Base-by-base conservation (phyloP, 257 asterid species). In the Phtheirospermum japonicum region DNA sequence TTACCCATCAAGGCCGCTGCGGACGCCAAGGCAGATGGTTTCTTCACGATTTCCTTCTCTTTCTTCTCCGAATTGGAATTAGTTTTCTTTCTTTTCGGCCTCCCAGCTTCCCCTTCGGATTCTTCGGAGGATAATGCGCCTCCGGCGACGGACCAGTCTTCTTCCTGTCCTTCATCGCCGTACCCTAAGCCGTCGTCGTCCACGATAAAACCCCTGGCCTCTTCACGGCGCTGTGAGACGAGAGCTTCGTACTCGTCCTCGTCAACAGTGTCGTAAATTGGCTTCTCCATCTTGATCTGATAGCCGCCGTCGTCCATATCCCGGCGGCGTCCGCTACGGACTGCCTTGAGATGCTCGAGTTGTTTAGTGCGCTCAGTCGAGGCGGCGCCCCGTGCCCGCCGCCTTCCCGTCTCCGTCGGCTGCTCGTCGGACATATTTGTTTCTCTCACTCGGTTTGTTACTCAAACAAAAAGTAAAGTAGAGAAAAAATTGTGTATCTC, bases 131-230 rank as follows among this genome's bases (percentile, higher is more conserved):
- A 89, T 2, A 70, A 28, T 4, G 81, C 52, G 13, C 53, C 81
- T 0, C 84, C 96, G 6, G 97, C 80, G 6, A 75, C 65, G 9
- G 94, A 77, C 99, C 97, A 92, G 52, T 92, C 99, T 59, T 85
- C 99, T 42, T 92, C 99, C 79, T 92, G 94, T 20, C 97, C 99
- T 75, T 86, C 95, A 28, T 92, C 97, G 13, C 91, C 94, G 70
- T 92, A 89, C 37, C 99, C 97, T 60, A 86, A 69, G 10, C 99
- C 97, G 53, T 89, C 43, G 67, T 92, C 99, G 31, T 92, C 99
- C 13, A 92, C 83, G 13, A 92, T 92, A 72, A 89, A 89, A 46
- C 83, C 91, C 67, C 74, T 73, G 51, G 53, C 77, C 43, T 81
- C 96, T 62, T 85, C 91, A 1, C 95, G 86, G 57, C 99, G 96